Percentiles rank a stretch among this genome's conserved stretches.
phyloP scores from a whole-genome alignment of 192 early-diverging fungal genomes.

The Gaertneriomyces sp. region DNA sequence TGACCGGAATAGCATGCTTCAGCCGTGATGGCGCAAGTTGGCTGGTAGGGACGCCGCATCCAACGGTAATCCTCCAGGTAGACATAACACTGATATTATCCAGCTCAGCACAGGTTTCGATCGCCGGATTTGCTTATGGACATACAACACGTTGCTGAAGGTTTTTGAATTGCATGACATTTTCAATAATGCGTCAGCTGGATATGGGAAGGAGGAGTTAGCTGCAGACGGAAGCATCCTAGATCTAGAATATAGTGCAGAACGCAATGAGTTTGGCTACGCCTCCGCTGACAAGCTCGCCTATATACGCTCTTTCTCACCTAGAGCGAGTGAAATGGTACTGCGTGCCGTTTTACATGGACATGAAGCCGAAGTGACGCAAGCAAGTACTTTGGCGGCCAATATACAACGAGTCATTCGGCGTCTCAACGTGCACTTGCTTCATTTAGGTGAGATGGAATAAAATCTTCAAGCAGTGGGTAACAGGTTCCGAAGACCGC shows the following conservation, averaged over 20 bases:
- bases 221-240: constrained; percentile 60
- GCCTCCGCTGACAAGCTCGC: constrained; percentile 50
- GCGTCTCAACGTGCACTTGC: background rate
- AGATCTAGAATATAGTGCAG: constrained; percentile 47
- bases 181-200: constrained; percentile 36
- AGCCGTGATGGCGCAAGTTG: constrained; percentile 43
- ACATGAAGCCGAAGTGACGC: constrained; percentile 60
- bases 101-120: constrained; percentile 55
- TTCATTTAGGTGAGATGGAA: constrained; percentile 49
- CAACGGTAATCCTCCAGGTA: too few relatives aligned
- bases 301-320: constrained; percentile 52
- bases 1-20: constrained; percentile 49
- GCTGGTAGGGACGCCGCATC: constrained; percentile 33
- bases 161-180: constrained; percentile 41
- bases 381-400: constrained; percentile 20
- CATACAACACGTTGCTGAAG: constrained; percentile 28
- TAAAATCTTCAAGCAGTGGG: constrained; percentile 41
- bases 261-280: constrained; percentile 56
- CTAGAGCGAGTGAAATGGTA: constrained; percentile 51
- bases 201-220: constrained; percentile 46
- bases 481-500: constrained; percentile 61
- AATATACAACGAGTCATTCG: too few relatives aligned
- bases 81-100: background rate
- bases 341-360: constrained; percentile 53
- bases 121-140: constrained; percentile 52